Conservation (phyloP, 1,139 yeast genomes). For the Hyphopichia buzzinii region DNA sequence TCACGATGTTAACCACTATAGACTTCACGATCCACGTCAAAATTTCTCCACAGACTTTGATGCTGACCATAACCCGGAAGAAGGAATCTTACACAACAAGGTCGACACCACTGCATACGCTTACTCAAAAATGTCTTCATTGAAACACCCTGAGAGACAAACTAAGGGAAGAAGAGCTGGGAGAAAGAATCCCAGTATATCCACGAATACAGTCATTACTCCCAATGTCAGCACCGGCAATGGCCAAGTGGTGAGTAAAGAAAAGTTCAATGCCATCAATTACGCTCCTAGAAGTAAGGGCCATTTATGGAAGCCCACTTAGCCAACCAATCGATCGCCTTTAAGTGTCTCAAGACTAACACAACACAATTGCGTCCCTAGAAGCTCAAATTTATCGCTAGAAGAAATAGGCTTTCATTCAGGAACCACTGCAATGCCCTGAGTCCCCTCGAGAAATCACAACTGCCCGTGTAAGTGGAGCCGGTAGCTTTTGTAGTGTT, state of each 20-base stretch:
- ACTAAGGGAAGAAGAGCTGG: slow-evolving; percentile 6
- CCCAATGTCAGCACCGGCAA: slow-evolving; percentile 9
- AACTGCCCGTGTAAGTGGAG: too few species aligned
- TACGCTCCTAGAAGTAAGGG: slow-evolving; percentile 59
- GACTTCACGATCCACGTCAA: slow-evolving; percentile 27
- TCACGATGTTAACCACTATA: slow-evolving; percentile 32
- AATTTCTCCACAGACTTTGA: slow-evolving; percentile 25
- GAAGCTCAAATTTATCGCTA: too few species aligned
- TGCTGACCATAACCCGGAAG: slow-evolving; percentile 9
- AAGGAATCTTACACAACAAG: slow-evolving; percentile 30
- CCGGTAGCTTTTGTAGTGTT: too few species aligned
- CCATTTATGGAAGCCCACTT: slow-evolving; percentile 48
- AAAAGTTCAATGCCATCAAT: slow-evolving; percentile 43
- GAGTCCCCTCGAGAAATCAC: too few species aligned
- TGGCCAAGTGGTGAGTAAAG: slow-evolving; percentile 33
- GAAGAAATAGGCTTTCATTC: too few species aligned
- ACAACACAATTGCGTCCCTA: too few species aligned
- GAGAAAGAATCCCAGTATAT: slow-evolving; percentile 4
- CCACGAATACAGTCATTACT: slow-evolving; percentile 5
- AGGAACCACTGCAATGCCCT: too few species aligned
- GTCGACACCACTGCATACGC: slow-evolving; percentile 38
- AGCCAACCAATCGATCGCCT: too few species aligned
- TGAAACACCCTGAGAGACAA: slow-evolving; percentile 5
- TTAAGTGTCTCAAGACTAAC: too few species aligned
- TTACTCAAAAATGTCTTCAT: slow-evolving; percentile 15